Percentiles rank a stretch among this genome's conserved stretches.
phyloP scores from a whole-genome alignment of 148 eudicot species.

The Vaccinium vitisidaea region DNA sequence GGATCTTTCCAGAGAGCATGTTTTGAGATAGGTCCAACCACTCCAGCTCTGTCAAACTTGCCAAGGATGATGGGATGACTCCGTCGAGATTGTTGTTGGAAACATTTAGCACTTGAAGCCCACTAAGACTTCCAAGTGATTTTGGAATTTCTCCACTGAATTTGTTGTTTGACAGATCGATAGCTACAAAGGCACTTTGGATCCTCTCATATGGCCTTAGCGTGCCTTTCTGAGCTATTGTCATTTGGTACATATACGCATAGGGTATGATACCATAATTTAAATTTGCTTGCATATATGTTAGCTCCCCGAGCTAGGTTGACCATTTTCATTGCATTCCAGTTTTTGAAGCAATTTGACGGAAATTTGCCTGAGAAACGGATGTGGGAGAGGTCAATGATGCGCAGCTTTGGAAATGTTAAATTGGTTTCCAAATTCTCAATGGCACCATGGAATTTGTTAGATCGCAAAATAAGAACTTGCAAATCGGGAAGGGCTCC shows the following conservation, averaged over 20 bases:
- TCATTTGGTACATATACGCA: constrained; percentile 15
- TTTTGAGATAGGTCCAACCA: constrained; percentile 43
- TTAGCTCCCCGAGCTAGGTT: neutral
- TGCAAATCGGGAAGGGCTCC: neutral
- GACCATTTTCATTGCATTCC: constrained; percentile 26
- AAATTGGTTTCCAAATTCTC: neutral
- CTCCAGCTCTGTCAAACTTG: constrained; percentile 28
- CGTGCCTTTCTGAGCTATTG: constrained; percentile 34
- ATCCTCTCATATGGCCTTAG: constrained; percentile 16
- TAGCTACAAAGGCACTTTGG: constrained; percentile 17
- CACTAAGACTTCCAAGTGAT: neutral
- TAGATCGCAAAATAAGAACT: constrained; percentile 15
- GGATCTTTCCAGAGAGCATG: constrained; percentile 38
- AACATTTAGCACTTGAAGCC: constrained; percentile 37
- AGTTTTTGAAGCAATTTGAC: constrained; percentile 10
- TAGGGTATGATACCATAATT: too few relatives aligned
- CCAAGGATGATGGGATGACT: constrained; percentile 26
- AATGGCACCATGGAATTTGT: constrained; percentile 35
- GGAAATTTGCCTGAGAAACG: constrained; percentile 31
- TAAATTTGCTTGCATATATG: neutral
- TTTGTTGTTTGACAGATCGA: constrained; percentile 32
- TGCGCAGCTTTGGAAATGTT: constrained; percentile 24
- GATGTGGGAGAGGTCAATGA: constrained; percentile 42
- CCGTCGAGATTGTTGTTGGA: constrained; percentile 40
- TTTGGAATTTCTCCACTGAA: neutral